phyloP scores from a whole-genome alignment of 768 basidiomycete genomes.

The Tricholoma matsutake region DNA sequence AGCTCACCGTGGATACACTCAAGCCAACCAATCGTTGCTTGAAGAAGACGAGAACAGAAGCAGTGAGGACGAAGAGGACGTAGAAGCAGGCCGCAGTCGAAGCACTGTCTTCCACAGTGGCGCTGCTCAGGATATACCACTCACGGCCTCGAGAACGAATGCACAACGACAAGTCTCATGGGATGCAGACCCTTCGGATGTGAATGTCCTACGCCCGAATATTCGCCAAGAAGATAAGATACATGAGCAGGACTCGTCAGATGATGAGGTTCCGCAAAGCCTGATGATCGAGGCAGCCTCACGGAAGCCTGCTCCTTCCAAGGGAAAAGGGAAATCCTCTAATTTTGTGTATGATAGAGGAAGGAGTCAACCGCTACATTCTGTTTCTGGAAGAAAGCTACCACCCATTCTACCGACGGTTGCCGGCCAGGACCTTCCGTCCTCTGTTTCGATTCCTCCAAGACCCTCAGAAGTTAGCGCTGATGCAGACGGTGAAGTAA shows the following conservation, averaged over 20 bases:
- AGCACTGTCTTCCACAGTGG: constrained; percentile 36
- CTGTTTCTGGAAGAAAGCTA: constrained; percentile 39
- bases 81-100: constrained; percentile 59
- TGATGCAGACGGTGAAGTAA: constrained; percentile 30
- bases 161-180: constrained; percentile 56
- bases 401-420: constrained; percentile 38
- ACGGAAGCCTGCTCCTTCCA: constrained; percentile 34
- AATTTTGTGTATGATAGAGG: constrained; percentile 18
- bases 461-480: constrained; percentile 61
- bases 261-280: constrained; percentile 83
- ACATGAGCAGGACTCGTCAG: constrained; percentile 61
- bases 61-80: constrained; percentile 47
- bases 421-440: constrained; percentile 27
- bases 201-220: constrained; percentile 64
- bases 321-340: constrained; percentile 15
- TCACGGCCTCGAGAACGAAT: constrained; percentile 34
- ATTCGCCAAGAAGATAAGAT: constrained; percentile 64
- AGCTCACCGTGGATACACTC: constrained; percentile 71
- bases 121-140: constrained; percentile 16
- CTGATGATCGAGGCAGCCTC: constrained; percentile 78
- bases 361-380: constrained; percentile 52
- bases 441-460: constrained; percentile 51
- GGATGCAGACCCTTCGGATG: constrained; percentile 53
- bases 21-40: constrained; percentile 64
- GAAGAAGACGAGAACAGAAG: constrained; percentile 69